Base-by-base conservation (phyloP, 176 grass and related monocot species). In the Dendrocalamus sinicus region DNA sequence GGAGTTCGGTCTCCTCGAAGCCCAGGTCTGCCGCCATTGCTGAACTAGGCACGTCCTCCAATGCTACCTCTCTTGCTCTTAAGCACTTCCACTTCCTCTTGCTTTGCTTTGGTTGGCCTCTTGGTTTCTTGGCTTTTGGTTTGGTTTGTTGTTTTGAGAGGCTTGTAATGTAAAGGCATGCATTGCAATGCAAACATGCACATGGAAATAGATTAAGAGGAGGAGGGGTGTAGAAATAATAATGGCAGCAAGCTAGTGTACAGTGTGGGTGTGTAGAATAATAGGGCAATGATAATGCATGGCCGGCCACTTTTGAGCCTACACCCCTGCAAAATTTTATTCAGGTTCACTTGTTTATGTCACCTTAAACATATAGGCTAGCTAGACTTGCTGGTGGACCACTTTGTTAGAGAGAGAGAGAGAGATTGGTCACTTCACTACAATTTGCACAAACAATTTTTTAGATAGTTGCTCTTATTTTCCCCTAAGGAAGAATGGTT, bases 1-100 rank as follows among this genome's bases (percentile, higher is more conserved):
- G 93, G 72, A 98, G 93, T 91, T 98, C 96, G 30, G 96, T 98
- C 88, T 67, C 93, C 63, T 94, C 88, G 77, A 98, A 88, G 64
- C 83, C 85, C 80, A 93, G 87, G 64, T 84, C 88, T 67, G 84
- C 73, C 48, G 84, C 83, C 94, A 90, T 90, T 72, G 79, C 72
- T 9, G 41, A 20, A 1, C 52, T 11, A 4, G 15, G 6, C 17
- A 28, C 24, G 23, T 28, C 60, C 60, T 22, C 51, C 19, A 57
- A 22, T 39, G 70, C 70, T 17, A 57, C 26, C 50, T 54, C 8
- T 19, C 48, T 52, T 37, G 28, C 82, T 24, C 26, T 19, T 12
- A 11, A 24, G 24, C 8, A 22, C 57, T 22, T 14, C 35, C 15
- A 22, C 37, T 54, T 24, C 17, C 47, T 20, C 17, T 53, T 39